Percentiles rank a stretch among this genome's conserved stretches.
Evolutionary conservation across 139 green algal species (phyloP).

Genomic region (Picochlorum sp.): DNA sequence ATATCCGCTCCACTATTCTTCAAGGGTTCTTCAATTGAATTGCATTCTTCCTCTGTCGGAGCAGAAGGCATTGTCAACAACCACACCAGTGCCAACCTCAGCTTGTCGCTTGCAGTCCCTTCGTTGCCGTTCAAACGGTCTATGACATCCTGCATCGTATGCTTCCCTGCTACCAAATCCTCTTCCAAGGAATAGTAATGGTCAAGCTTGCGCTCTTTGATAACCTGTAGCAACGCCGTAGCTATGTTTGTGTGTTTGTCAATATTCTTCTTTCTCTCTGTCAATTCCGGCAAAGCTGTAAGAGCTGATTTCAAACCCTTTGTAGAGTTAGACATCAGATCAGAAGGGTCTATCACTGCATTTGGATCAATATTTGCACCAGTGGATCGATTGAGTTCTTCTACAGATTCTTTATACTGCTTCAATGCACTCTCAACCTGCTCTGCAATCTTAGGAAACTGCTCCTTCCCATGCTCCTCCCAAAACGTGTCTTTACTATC

Average conservation of each 20-base stretch:
- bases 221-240: constrained; percentile 73
- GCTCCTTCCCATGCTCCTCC: constrained; percentile 51
- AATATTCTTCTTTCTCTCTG: constrained; percentile 78
- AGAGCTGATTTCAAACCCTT: constrained; percentile 75
- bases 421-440: constrained; percentile 65
- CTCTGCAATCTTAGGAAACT: constrained; percentile 74
- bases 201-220: constrained; percentile 83
- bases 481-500: constrained; percentile 75
- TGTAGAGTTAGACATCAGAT: constrained; percentile 47
- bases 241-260: constrained; percentile 99
- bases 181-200: constrained; percentile 75
- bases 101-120: constrained; percentile 72
- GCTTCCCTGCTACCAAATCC: constrained; percentile 75
- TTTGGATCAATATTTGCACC: constrained; percentile 33
- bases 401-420: constrained; percentile 82
- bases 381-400: constrained; percentile 83
- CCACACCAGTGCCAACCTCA: constrained; percentile 83
- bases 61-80: constrained; percentile 57
- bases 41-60: constrained; percentile 26
- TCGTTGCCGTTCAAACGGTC: constrained; percentile 42
- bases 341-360: constrained; percentile 17
- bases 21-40: constrained; percentile 4
- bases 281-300: constrained; percentile 57
- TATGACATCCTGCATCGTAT: constrained; percentile 46
- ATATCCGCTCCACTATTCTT: constrained; percentile 49